These are phyloP conservation scores for Arctostaphylos glauca DNA, from an alignment of 148 eudicot species.

Conservation along the genomic window DNA sequence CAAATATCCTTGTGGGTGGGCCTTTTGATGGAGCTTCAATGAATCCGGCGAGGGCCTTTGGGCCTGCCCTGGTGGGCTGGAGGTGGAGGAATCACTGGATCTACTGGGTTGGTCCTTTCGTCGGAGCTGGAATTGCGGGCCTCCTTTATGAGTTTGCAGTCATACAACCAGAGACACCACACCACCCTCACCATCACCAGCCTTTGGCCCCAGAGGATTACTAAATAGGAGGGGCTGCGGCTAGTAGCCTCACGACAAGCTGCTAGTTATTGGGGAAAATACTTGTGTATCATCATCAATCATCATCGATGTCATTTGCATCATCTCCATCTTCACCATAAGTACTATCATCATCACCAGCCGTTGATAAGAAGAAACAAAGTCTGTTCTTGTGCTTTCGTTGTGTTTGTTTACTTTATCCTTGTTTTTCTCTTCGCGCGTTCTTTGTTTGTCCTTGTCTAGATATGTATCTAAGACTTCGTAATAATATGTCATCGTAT, in stretches of 20 bases:
- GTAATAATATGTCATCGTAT: neutral
- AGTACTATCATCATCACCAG: neutral
- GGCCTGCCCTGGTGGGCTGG: constrained; percentile 58
- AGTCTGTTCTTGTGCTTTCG: neutral
- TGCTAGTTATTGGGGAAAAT: neutral
- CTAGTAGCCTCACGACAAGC: neutral
- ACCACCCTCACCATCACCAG: constrained; percentile 43
- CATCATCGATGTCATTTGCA: neutral
- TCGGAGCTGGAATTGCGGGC: constrained; percentile 42
- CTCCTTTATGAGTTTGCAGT: constrained; percentile 52
- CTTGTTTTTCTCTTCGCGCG: neutral
- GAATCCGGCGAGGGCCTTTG: constrained; percentile 58
- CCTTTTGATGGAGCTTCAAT: constrained; percentile 52
- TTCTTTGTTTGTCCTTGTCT: neutral
- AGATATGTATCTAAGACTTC: neutral
- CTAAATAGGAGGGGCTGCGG: constrained; percentile 20
- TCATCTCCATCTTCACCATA: neutral
- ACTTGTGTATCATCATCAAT: neutral
- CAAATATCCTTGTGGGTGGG: constrained; percentile 49
- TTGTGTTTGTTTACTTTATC: neutral
- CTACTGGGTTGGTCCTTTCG: constrained; percentile 55
- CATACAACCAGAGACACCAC: constrained; percentile 35
- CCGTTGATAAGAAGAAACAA: neutral
- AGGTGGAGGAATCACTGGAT: constrained; percentile 55
- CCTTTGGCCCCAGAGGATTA: constrained; percentile 74